Evolutionary conservation across 2,329 filamentous ascomycete genomes (phyloP), one percentile per base, ranked within the genome.

Genomic region (Coniochaeta ligniaria): DNA sequence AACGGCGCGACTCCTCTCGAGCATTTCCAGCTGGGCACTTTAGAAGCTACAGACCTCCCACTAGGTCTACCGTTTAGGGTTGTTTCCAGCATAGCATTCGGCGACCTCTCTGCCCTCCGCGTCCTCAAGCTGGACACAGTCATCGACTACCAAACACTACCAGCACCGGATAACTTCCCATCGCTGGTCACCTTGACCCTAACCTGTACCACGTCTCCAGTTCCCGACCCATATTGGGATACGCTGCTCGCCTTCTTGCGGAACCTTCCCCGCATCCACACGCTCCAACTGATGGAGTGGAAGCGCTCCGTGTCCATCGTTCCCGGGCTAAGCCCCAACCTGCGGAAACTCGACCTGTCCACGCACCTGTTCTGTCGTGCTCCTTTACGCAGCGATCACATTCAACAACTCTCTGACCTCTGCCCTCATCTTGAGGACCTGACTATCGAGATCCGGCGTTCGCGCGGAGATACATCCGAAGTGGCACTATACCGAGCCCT

Each of bases 401-500:
- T 63, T 31, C 45, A 28, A 8, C n/a, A n/a, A n/a, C n/a, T n/a
- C 59, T 3, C 41, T 59, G 17, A n/a, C n/a, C n/a, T n/a, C n/a
- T 63, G 62, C 17, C 60, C 62, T 24, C 41, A 52, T 12, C 45
- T 62, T 1, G 60, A 60, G n/a, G 61, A 57, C 1, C 24, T 62
- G 4, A 6, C 22, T 9, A 16, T 60, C 3, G 57, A 59, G 24
- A 9, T 59, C 26, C 16, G 28, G 20, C 62, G 62, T 14, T 59
- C 58, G n/a, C 45, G 55, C 20, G 60, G 62, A 2, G 59, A 60
- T 28, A 56, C 59, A 0, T 36, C 52, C n/a, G 62, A 63, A 35
- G 41, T 60, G n/a, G n/a, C 50, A 11, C 33, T 22, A 7, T 63
- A 63, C 38, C 57, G 57, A 16, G 57, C 60, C 35, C 12, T 63